These are phyloP conservation scores for Parmales sp. DNA, from an alignment of 108 stramenopile species.

Conservation along the genomic window DNA sequence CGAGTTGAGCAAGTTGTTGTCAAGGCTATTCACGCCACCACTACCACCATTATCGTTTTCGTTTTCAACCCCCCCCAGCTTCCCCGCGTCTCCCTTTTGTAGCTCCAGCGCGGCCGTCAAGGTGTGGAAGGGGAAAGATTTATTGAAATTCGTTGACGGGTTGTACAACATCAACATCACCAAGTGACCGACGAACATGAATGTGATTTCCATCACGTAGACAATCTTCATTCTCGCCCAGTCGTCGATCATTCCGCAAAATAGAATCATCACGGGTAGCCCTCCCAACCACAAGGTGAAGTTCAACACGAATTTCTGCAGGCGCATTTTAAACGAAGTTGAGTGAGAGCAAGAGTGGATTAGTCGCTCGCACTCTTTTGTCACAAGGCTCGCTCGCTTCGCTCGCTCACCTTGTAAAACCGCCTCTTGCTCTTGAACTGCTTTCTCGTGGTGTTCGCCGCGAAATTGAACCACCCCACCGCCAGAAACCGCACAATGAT, in stretches of 20 bases:
- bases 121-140: constrained; percentile 17
- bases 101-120: neutral
- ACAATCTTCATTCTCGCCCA: constrained; percentile 1
- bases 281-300: neutral
- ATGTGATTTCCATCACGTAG: neutral
- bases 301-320: neutral
- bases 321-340: too few relatives aligned
- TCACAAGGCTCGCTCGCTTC: too few relatives aligned
- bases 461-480: constrained; percentile 11
- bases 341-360: too few relatives aligned
- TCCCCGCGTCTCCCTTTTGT: neutral
- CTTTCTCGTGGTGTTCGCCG: neutral
- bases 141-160: neutral
- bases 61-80: neutral
- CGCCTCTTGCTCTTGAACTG: constrained; percentile 18
- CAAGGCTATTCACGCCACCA: too few relatives aligned
- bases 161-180: neutral
- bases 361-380: too few relatives aligned
- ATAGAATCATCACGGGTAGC: neutral
- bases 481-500: neutral
- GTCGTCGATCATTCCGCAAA: neutral
- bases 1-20: too few relatives aligned
- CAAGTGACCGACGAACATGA: neutral
- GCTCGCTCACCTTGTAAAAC: too few relatives aligned
- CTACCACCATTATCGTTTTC: too few relatives aligned